A percentile compares a stretch with the other conserved stretches of the same genome.
These are phyloP conservation scores for Dovyalis caffra DNA, from an alignment of 345 rosid species.

Conservation along the genomic window DNA sequence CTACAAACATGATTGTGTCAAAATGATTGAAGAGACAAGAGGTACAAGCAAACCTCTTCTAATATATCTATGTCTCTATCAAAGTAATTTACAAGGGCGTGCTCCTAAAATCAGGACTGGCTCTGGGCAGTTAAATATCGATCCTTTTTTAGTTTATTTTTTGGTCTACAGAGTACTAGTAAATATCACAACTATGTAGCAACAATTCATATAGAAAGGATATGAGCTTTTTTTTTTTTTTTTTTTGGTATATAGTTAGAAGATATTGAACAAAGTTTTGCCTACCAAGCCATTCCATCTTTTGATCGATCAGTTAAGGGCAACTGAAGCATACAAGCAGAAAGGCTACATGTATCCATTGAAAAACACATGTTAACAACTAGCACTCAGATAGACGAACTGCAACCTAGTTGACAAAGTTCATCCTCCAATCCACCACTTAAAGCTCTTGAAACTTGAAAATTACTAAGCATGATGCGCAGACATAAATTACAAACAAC, in stretches of 20 bases:
- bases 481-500: too few species aligned
- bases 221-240: neutral
- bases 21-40: conserved; percentile 12
- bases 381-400: neutral
- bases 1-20: conserved; percentile 34
- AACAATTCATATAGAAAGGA: neutral
- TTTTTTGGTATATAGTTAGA: too few species aligned
- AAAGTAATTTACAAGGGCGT: neutral
- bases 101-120: neutral
- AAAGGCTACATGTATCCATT: neutral
- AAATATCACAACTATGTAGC: neutral
- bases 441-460: too few species aligned
- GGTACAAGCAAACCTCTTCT: neutral
- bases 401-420: too few species aligned
- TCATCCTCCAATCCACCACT: too few species aligned
- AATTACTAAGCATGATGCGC: too few species aligned
- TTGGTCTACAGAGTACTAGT: too few species aligned
- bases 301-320: neutral
- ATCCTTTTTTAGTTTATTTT: neutral
- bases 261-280: neutral
- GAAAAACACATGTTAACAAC: neutral
- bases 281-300: neutral
- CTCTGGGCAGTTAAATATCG: neutral
- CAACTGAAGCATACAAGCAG: neutral
- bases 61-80: neutral